Conservation (phyloP, 257 asterid species). For the Capsicum chinense region DNA sequence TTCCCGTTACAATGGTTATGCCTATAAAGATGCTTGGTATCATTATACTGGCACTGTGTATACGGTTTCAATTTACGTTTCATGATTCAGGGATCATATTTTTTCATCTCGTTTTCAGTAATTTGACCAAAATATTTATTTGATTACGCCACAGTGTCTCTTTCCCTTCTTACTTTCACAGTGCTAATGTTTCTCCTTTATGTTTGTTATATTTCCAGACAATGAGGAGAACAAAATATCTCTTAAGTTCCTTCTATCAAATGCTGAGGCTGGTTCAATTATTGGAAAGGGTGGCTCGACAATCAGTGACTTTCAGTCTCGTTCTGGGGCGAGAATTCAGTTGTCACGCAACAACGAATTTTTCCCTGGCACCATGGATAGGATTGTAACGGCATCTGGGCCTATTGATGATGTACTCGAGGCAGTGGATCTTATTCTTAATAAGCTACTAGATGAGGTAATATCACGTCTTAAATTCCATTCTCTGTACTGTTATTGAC, state of each 20-base stretch:
- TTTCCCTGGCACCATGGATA: conserved; percentile 56
- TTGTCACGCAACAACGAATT: conserved; percentile 78
- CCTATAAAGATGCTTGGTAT: conserved; percentile 4
- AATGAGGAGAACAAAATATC: conserved; percentile 77
- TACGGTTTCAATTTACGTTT: neutral
- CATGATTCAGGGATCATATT: neutral
- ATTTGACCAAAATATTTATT: neutral
- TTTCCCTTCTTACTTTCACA: neutral
- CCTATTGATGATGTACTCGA: conserved; percentile 63
- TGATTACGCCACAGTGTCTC: neutral
- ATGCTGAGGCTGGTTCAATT: conserved; percentile 97
- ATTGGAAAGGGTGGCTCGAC: conserved; percentile 97
- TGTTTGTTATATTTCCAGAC: conserved; percentile 36
- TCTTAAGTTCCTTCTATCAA: conserved; percentile 88
- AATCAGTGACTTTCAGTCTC: conserved; percentile 84
- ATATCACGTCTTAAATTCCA: conserved; percentile 21
- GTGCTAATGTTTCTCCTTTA: conserved; percentile 19
- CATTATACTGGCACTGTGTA: neutral
- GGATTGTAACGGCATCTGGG: conserved; percentile 92
- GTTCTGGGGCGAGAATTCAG: conserved; percentile 92
- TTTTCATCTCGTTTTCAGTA: conserved; percentile 17
- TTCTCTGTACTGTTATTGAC: conserved; percentile 26
- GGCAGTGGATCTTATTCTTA: conserved; percentile 79
- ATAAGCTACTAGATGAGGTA: conserved; percentile 86
- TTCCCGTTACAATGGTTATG: neutral